Conservation (phyloP, 1,284 basidiomycete genomes). For the Marasmius fiardii region DNA sequence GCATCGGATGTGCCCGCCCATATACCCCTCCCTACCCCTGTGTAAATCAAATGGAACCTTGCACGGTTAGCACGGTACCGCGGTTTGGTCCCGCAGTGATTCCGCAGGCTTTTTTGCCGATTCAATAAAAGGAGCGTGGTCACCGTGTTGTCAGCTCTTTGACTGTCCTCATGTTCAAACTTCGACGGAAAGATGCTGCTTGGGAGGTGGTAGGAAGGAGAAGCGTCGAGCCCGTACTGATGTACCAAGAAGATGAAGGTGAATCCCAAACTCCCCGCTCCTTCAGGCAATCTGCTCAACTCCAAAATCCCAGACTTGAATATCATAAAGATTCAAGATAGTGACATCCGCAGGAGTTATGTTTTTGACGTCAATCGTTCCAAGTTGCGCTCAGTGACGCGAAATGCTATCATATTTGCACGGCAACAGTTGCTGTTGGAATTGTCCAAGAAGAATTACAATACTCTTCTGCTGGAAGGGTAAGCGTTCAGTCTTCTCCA, state of each 20-base stretch:
- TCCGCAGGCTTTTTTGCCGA: not conserved
- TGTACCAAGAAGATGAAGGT: conserved; percentile 63
- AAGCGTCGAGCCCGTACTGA: conserved; percentile 58
- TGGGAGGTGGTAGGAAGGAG: conserved; percentile 77
- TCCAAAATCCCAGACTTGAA: conserved; percentile 49
- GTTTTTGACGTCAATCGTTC: conserved; percentile 56
- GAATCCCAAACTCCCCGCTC: conserved; percentile 13
- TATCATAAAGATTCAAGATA: conserved; percentile 46
- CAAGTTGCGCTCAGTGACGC: conserved; percentile 34
- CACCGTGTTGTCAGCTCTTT: too few relatives aligned
- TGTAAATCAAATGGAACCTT: too few relatives aligned
- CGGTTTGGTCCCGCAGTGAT: not conserved
- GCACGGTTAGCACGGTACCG: too few relatives aligned
- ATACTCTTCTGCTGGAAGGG: conserved; percentile 68
- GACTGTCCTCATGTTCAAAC: conserved; percentile 36
- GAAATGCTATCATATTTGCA: conserved; percentile 58
- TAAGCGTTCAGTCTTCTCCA: conserved; percentile 26
- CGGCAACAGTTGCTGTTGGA: conserved; percentile 59
- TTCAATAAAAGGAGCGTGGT: not conserved
- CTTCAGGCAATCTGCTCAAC: not conserved
- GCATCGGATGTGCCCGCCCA: too few relatives aligned
- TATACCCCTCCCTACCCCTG: too few relatives aligned
- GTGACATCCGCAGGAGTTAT: conserved; percentile 56
- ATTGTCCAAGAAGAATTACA: conserved; percentile 53
- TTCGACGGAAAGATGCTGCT: conserved; percentile 50